Evolutionary conservation across 2,329 filamentous ascomycete species (phyloP).

Genomic region (Xylaria multiplex): DNA sequence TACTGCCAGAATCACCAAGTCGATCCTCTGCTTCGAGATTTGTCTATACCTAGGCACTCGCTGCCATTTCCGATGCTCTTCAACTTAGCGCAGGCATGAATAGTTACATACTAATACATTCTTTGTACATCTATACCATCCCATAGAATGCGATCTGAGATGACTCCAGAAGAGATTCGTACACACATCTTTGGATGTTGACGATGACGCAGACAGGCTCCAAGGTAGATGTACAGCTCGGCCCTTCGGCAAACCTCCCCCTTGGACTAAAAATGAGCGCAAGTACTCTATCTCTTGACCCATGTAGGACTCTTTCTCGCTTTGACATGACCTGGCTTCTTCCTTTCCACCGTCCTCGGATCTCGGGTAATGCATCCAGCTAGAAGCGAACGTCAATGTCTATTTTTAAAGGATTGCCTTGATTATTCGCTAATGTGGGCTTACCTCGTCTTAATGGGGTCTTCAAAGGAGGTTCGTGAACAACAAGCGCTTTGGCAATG

Average conservation of each 20-base stretch:
- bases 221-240: constrained; percentile 27
- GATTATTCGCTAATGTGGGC: constrained; percentile 47
- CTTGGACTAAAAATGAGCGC: background rate
- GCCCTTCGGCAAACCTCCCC: background rate
- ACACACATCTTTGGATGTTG: constrained; percentile 17
- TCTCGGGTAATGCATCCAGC: constrained; percentile 94
- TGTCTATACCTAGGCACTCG: constrained; percentile 8
- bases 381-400: constrained; percentile 62
- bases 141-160: constrained; percentile 29
- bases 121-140: constrained; percentile 38
- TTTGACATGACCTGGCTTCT: constrained; percentile 96
- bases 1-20: constrained; percentile 13
- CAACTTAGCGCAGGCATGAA: constrained; percentile 17
- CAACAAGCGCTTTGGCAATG: constrained; percentile 84
- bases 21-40: constrained; percentile 16
- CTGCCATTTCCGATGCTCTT: constrained; percentile 12
- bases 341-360: constrained; percentile 91
- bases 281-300: constrained; percentile 77
- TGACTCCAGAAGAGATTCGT: constrained; percentile 15
- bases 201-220: constrained; percentile 7
- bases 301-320: constrained; percentile 97
- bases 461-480: constrained; percentile 93
- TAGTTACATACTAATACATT: constrained; percentile 45
- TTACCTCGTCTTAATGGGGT: constrained; percentile 87
- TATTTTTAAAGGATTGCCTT: constrained; percentile 32